Evolutionary conservation across 345 rosid species (phyloP).

Genomic region (Gossypium thurberi): DNA sequence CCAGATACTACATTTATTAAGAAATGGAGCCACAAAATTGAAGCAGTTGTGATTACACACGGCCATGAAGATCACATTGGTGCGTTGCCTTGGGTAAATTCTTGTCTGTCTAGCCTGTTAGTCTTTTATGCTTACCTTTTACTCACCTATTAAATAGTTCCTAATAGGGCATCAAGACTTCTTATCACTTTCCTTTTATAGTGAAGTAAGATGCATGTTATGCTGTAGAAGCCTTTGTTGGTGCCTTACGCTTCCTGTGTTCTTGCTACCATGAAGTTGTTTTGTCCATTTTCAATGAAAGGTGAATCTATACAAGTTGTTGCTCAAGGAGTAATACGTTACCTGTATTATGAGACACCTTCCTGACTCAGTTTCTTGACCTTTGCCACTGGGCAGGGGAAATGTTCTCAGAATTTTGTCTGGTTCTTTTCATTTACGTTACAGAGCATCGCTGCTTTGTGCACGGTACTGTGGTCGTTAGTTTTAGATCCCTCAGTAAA

Average conservation of each 20-base stretch:
- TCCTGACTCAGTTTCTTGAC: neutral
- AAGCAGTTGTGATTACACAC: constrained; percentile 93
- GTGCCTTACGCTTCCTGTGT: neutral
- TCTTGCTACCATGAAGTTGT: neutral
- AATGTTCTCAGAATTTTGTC: neutral
- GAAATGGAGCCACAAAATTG: constrained; percentile 94
- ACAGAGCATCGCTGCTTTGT: neutral
- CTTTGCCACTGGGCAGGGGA: neutral
- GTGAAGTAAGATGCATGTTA: constrained; percentile 3
- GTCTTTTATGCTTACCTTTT: neutral
- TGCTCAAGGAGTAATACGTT: neutral
- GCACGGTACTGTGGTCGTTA: neutral
- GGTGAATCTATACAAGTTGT: neutral
- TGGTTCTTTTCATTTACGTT: neutral
- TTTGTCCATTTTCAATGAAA: neutral
- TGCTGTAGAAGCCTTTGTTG: neutral
- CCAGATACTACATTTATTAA: constrained; percentile 95
- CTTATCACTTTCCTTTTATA: neutral
- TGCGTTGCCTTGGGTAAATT: constrained; percentile 99
- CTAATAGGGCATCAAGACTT: neutral
- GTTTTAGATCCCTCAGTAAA: neutral
- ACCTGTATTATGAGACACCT: neutral
- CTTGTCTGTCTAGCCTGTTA: constrained; percentile 5
- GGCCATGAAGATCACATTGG: constrained; percentile 99
- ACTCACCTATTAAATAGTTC: neutral